phyloP scores from a whole-genome alignment of 2,329 filamentous ascomycete genomes.

The Raffaelea deltoideospora region DNA sequence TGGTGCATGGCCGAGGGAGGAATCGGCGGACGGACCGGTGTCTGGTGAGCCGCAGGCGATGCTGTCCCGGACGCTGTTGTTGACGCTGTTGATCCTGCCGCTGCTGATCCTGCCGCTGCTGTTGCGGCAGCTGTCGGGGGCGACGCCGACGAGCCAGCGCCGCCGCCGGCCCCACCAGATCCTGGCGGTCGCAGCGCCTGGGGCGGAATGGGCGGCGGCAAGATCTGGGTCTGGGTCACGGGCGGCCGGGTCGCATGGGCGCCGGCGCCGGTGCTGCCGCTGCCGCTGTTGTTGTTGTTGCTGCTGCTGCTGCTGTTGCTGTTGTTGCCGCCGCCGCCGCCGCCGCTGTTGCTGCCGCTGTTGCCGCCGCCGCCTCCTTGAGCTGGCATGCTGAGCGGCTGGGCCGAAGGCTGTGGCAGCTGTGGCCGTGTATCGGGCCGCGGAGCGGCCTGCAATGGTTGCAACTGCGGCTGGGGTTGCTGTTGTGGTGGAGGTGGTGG shows the following conservation, averaged over 20 bases:
- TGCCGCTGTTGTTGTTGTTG: neutral
- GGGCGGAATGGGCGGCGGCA: constrained; percentile 5
- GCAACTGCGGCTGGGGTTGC: neutral
- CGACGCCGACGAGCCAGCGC: neutral
- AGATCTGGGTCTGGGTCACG: constrained; percentile 5
- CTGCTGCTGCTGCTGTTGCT: neutral
- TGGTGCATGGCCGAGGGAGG: too few relatives aligned
- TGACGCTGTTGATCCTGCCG: too few relatives aligned
- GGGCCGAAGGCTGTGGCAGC: neutral
- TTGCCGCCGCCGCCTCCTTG: neutral
- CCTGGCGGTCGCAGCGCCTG: constrained; percentile 4
- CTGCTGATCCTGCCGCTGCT: neutral
- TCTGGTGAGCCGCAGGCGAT: too few relatives aligned
- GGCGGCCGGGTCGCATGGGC: neutral
- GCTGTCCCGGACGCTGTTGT: too few relatives aligned
- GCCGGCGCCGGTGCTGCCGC: neutral
- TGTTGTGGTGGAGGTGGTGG: neutral
- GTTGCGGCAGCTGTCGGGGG: neutral
- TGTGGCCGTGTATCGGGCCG: neutral
- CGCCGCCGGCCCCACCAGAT: too few relatives aligned
- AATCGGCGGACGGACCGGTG: too few relatives aligned
- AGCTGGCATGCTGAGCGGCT: neutral
- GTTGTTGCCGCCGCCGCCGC: neutral
- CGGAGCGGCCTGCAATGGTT: neutral
- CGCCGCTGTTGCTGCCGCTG: neutral